Percentiles rank a stretch among this genome's conserved stretches.
Conservation (phyloP, 192 early-diverging fungal species). For the Backusella luteola region DNA sequence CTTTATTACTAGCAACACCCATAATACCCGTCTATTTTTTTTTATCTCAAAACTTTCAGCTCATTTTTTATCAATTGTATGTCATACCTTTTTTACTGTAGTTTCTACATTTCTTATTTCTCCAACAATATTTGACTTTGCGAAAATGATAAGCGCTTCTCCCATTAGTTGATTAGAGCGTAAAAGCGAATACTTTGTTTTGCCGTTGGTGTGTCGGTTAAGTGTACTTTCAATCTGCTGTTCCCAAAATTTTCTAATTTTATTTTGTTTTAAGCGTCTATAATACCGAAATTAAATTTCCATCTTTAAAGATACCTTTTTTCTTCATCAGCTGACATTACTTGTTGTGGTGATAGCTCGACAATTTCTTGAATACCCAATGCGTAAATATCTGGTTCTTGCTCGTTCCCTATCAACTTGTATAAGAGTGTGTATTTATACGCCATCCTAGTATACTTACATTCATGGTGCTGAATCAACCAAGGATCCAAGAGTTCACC, state of each 20-base stretch:
- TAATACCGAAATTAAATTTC: background rate
- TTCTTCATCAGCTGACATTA: constrained; percentile 61
- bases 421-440: background rate
- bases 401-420: background rate
- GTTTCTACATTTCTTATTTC: constrained; percentile 83
- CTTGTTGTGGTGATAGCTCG: constrained; percentile 71
- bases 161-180: constrained; percentile 89
- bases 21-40: constrained; percentile 78
- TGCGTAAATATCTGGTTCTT: constrained; percentile 75
- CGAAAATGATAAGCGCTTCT: constrained; percentile 86
- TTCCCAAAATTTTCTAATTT: constrained; percentile 44
- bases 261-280: background rate
- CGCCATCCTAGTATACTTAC: constrained; percentile 18
- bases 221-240: constrained; percentile 47
- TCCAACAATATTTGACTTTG: constrained; percentile 63
- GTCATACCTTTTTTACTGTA: constrained; percentile 68
- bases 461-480: constrained; percentile 49
- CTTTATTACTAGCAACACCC: constrained; percentile 98
- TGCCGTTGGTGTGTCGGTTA: constrained; percentile 33
- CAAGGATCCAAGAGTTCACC: constrained; percentile 66
- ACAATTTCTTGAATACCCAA: constrained; percentile 98
- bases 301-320: constrained; percentile 45
- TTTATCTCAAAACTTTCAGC: background rate
- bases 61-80: background rate
- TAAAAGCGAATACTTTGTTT: constrained; percentile 70